Evolutionary conservation across 2,329 filamentous ascomycete species (phyloP).

Genomic region (Aspergillaceae sp.): DNA sequence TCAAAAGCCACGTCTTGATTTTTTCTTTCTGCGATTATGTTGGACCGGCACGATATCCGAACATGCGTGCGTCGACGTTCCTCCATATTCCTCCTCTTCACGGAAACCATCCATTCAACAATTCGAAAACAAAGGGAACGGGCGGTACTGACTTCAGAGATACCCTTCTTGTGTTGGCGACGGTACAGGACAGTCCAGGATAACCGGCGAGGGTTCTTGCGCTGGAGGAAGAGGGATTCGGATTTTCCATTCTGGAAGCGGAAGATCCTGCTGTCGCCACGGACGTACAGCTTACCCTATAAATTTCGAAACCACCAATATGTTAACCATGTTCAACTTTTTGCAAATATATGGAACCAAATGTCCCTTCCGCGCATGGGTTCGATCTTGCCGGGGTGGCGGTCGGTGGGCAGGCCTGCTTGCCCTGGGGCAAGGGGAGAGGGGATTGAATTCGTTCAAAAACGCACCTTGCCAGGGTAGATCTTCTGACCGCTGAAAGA

Average conservation of each 20-base stretch:
- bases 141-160: constrained; percentile 82
- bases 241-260: constrained; percentile 99
- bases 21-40: too few species aligned
- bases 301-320: constrained; percentile 20
- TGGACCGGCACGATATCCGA: background rate
- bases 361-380: background rate
- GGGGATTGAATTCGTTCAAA: background rate
- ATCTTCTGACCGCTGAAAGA: constrained; percentile 70
- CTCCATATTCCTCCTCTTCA: constrained; percentile 1
- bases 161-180: constrained; percentile 99
- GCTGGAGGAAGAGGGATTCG: constrained; percentile 99
- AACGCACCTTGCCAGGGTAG: constrained; percentile 68
- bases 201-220: constrained; percentile 99
- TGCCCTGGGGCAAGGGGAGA: constrained; percentile 9
- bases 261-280: constrained; percentile 99
- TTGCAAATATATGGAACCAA: background rate
- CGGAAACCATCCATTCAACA: constrained; percentile 10
- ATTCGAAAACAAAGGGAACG: constrained; percentile 6
- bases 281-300: constrained; percentile 99
- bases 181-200: constrained; percentile 97
- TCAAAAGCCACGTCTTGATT: background rate
- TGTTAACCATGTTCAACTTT: constrained; percentile 14
- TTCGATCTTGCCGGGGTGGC: background rate
- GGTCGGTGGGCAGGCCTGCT: constrained; percentile 1
- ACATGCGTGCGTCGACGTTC: background rate